Evolutionary conservation across 306 rosid genomes (phyloP), one percentile per base, ranked within the genome.

Genomic region (Cucumis hystrix): DNA sequence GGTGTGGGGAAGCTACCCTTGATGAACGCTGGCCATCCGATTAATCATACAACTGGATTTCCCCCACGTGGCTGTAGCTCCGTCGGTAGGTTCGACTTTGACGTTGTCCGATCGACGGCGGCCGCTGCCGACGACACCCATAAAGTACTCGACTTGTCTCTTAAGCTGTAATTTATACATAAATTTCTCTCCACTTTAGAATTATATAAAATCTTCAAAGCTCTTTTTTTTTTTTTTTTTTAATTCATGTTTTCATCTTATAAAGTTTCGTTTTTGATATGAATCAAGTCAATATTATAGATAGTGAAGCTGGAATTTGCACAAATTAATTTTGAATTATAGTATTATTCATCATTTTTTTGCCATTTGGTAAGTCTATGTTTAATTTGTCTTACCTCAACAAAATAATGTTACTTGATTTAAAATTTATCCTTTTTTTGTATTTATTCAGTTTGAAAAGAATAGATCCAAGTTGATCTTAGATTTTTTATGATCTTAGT

Each of bases 91-190:
- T 49, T 51, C 16, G 43, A 49, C 9, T 49, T 71, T 8, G 76
- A 49, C 16, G 25, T 71, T 4, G 23, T 5, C 15, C 39, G 76
- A 25, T 67, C 74, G 3, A 71, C 76, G 76, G n/a, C 37, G 39
- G 58, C 75, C 14, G 12, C 75, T 37, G 55, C 12, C 2, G 75
- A 70, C 7, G 75, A 70, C 40, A 70, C 57, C 58, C 59, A 71
- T 13, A 71, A 71, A 71, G 76, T 51, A 16, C 7, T 71, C 25
- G 76, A 71, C 60, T 49, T 71, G 76, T 71, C 76, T 5, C 60
- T 71, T 4, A 71, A 71, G 76, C 43, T 71, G 76, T 71, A 71
- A 28, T 49, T 49, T 49, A 51, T 15, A 49, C 23, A 71, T 15
- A 23, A 8, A n/a, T 8, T 45, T 70, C 58, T 45, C 58, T 43